These are phyloP conservation scores for Arthrocladium fulminans DNA, from an alignment of 2,329 filamentous ascomycete genomes.

Conservation along the genomic window DNA sequence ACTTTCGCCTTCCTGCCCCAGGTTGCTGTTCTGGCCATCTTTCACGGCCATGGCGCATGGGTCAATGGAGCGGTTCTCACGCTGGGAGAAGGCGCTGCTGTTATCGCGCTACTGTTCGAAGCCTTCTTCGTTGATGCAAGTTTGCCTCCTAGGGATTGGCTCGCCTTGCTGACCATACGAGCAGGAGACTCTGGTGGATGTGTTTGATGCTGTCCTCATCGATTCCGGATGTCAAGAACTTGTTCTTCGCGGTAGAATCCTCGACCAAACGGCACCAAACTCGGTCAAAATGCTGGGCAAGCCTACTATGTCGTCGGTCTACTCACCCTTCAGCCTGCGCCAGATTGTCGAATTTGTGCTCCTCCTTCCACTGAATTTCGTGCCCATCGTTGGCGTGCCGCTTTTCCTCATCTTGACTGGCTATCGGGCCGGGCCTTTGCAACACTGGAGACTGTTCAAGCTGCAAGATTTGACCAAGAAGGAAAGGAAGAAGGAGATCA, in stretches of 20 bases:
- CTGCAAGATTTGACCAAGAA: conserved; percentile 65
- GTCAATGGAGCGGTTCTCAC: conserved; percentile 79
- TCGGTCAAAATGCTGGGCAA: conserved; percentile 75
- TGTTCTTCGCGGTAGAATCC: conserved; percentile 56
- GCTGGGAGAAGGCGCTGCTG: conserved; percentile 55
- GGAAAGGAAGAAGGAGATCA: conserved; percentile 62
- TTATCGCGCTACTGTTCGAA: conserved; percentile 61
- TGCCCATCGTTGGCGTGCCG: conserved; percentile 73
- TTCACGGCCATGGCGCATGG: conserved; percentile 82
- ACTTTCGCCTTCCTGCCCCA: conserved; percentile 82
- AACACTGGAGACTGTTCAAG: conserved; percentile 86
- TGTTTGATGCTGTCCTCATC: conserved; percentile 79
- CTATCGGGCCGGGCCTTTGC: conserved; percentile 74
- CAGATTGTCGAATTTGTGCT: conserved; percentile 79
- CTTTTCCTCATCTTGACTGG: conserved; percentile 84
- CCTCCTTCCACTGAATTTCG: conserved; percentile 73
- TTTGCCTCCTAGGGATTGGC: too few species aligned
- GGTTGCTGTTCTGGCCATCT: conserved; percentile 78
- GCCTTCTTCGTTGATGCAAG: conserved; percentile 63
- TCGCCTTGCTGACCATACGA: neutral
- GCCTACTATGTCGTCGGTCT: conserved; percentile 65
- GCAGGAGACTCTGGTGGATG: conserved; percentile 60
- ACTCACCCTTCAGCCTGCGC: conserved; percentile 81
- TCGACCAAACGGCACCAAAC: conserved; percentile 55
- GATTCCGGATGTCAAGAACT: conserved; percentile 63